A percentile compares a stretch with the other conserved stretches of the same genome.
Conservation (phyloP, 2,329 filamentous ascomycete genomes). For the Exophiala sp. region DNA sequence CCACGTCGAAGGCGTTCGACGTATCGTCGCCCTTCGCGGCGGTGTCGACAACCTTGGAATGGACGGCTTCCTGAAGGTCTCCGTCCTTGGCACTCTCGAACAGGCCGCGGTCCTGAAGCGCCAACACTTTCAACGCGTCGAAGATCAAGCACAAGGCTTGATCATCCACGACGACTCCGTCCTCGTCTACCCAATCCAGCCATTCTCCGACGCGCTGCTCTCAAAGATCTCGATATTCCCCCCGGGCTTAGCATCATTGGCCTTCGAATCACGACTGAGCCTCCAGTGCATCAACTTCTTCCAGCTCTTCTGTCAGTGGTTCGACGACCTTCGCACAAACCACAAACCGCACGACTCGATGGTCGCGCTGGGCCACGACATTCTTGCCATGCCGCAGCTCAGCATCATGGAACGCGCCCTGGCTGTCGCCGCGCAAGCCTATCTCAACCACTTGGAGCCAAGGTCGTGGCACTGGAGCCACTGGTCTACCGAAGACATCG, state of each 20-base stretch:
- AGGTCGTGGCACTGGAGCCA: slow-evolving; percentile 1
- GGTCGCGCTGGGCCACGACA: slow-evolving; percentile 1
- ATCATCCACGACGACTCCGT: background rate
- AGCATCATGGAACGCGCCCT: slow-evolving; percentile 1
- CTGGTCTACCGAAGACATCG: slow-evolving; percentile 1
- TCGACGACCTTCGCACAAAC: background rate
- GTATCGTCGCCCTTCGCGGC: slow-evolving; percentile 6
- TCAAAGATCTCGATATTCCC: background rate
- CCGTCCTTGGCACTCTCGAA: slow-evolving; percentile 6
- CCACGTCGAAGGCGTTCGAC: slow-evolving; percentile 6
- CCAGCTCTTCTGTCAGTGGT: slow-evolving; percentile 4
- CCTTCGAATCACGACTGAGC: background rate
- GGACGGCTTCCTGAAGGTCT: slow-evolving; percentile 8
- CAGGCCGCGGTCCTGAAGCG: slow-evolving; percentile 4
- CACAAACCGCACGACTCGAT: background rate
- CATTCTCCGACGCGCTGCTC: no score
- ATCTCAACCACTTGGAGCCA: slow-evolving; percentile 6
- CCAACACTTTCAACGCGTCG: background rate
- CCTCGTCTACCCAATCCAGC: no score
- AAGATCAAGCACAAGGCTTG: slow-evolving; percentile 3
- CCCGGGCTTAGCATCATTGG: background rate
- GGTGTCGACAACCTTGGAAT: slow-evolving; percentile 6
- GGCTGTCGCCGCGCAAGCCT: slow-evolving; percentile 1
- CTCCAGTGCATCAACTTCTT: slow-evolving; percentile 6
- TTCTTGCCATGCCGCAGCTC: background rate